Base-by-base conservation (phyloP, 2,329 filamentous ascomycete genomes). In the Verticillium dahliae region DNA sequence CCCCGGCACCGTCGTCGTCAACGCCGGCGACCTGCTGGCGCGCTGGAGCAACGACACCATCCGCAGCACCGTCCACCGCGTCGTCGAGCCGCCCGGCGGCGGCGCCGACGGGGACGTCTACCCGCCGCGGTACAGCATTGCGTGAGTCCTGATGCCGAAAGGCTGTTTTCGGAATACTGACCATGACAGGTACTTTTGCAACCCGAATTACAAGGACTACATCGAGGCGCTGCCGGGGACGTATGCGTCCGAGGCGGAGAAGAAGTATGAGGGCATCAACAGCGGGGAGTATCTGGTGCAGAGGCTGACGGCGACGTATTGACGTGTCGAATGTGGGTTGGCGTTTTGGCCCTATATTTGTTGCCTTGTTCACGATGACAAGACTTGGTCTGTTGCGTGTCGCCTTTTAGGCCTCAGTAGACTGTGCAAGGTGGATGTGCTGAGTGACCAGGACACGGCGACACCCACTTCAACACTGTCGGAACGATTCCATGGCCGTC, bases 21-120 rank as follows among this genome's bases (percentile, higher is more conserved):
- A 97, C 70, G 92, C 92, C 0, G 93, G 92, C 1, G 93, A 97
- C 71, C 73, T 97, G 67, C 78, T 97, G 58, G 89, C 91, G 1
- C 81, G 92, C 59, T 97, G 92, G 93, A 91, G 90, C 65, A 97
- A 97, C 70, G 91, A 96, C 70, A 90, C 85, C 4, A 96, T 97
- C 76, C 92, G 90, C 77, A 94, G 90, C 71, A 97, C 93, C 4
- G 85, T 92, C 63, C 93, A 97, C 74, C 86, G 92, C 11, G 93
- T 97, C 1, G 90, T 97, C 5, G 90, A 97, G 76, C 93, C 93
- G 1, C 90, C 91, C 1, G 78, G 80, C 15, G 81, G 80, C 4
- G 78, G 77, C 3, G 77, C 76, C 7, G 81, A 81, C 15, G 77
- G 76, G 6, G 81, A 80, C 14, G 76, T 79, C 45, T 89, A 96